A percentile compares a stretch with the other conserved stretches of the same genome.
phyloP scores from a whole-genome alignment of 805 yeast genomes.

The Teunomyces atbi region DNA sequence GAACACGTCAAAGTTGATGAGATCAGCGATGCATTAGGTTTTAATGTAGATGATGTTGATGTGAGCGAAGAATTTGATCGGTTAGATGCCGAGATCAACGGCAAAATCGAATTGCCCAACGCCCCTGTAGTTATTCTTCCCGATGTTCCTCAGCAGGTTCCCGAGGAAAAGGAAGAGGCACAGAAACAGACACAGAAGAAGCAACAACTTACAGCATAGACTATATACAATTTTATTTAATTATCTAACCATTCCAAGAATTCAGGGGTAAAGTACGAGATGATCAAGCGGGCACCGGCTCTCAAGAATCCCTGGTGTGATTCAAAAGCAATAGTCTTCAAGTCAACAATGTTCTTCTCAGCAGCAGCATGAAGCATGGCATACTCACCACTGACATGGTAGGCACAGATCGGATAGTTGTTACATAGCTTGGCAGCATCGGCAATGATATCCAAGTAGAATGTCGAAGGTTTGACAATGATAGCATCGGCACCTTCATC shows the following conservation, averaged over 20 bases:
- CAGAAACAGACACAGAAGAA: slow-evolving; percentile 8
- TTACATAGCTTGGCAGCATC: slow-evolving; percentile 82
- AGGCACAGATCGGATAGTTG: slow-evolving; percentile 89
- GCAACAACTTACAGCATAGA: slow-evolving; percentile 2
- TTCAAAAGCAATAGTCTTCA: slow-evolving; percentile 80
- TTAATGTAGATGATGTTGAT: slow-evolving; percentile 52
- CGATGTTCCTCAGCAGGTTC: slow-evolving; percentile 24
- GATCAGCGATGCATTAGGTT: slow-evolving; percentile 53
- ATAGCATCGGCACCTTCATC: slow-evolving; percentile 94
- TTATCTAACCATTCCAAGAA: slow-evolving; percentile 83
- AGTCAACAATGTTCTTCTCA: slow-evolving; percentile 87
- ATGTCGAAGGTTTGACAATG: slow-evolving; percentile 94
- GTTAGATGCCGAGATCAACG: slow-evolving; percentile 46
- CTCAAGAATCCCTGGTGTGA: slow-evolving; percentile 87
- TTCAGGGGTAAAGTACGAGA: slow-evolving; percentile 93
- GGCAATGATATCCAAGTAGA: slow-evolving; percentile 84
- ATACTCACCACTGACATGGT: slow-evolving; percentile 95
- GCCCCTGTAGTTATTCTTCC: slow-evolving; percentile 8
- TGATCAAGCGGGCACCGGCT: slow-evolving; percentile 92
- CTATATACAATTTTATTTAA: slow-evolving; percentile 3
- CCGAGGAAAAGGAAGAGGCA: slow-evolving; percentile 10
- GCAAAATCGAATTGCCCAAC: slow-evolving; percentile 13
- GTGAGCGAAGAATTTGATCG: slow-evolving; percentile 61
- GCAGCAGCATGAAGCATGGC: slow-evolving; percentile 99
- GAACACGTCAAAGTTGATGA: slow-evolving; percentile 79